Evolutionary conservation across 257 asterid species (phyloP), one percentile per base, ranked within the genome.

Genomic region (Gentiana straminea): DNA sequence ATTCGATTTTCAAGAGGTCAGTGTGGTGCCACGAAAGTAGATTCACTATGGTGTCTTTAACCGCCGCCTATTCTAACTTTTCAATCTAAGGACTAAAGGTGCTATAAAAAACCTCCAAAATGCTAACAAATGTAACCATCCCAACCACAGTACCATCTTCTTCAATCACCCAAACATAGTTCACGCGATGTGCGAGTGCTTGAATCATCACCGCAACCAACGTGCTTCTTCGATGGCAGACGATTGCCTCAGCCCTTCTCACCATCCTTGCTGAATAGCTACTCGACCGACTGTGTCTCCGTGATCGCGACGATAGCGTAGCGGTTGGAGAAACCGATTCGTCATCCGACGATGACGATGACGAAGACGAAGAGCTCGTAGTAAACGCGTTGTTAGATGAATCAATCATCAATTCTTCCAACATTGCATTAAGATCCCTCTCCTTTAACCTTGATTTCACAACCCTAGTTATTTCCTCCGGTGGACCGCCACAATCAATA

Each of bases 141-240:
- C 98, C 98, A 4, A 68, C 78, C 35, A 91, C 73, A 3, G 64
- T 78, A 24, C 79, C 78, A 49, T 84, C 94, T 2, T 82, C 94
- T 65, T 87, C 98, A 37, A 91, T 66, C 73, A 91, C 98, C 98
- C 98, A 91, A 48, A 91, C 87, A 6, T 79, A 87, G 41, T 70
- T 82, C 63, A 86, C 89, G 0, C 98, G 89, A 59, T 78, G 92
- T 0, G 96, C 85, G 5, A 87, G 80, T 0, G 95, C 94, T 60
- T 86, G 96, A 35, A 86, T 71, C 95, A 84, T 82, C 72, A 87
- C 96, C 1, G 96, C 98, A 61, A 84, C 94, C 72, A 91, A 54
- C 55, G 96, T 82, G 59, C 98, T 86, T 51, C 80, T 43, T 0
- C 74, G 86, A 55, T 81, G 86, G 77, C 98, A 91, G 11, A 87